These are phyloP conservation scores for Trapa bicornis DNA, from an alignment of 345 rosid species.

Conservation along the genomic window DNA sequence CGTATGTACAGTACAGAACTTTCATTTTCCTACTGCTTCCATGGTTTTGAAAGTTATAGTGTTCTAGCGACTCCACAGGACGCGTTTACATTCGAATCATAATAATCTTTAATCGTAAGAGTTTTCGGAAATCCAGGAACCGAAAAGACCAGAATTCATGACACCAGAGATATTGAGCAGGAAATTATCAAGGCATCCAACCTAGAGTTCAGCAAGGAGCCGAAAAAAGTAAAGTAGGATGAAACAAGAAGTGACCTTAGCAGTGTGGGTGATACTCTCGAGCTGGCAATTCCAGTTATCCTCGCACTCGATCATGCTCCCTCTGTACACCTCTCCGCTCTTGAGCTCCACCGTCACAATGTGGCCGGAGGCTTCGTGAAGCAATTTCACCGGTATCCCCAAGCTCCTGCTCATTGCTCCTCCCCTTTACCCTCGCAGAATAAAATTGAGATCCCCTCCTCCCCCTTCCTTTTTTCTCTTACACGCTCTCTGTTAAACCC, in stretches of 20 bases:
- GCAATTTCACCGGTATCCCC: slow-evolving; percentile 20
- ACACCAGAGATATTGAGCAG: neutral
- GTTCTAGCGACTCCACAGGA: neutral
- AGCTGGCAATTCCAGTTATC: slow-evolving; percentile 24
- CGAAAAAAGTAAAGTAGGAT: too few relatives aligned
- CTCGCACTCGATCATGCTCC: slow-evolving; percentile 20
- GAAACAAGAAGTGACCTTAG: slow-evolving; percentile 6
- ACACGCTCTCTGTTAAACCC: neutral
- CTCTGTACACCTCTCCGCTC: slow-evolving; percentile 20
- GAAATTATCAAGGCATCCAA: neutral
- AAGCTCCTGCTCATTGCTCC: slow-evolving; percentile 19
- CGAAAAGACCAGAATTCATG: neutral
- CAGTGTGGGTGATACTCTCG: slow-evolving; percentile 20
- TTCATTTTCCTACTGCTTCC: too few relatives aligned
- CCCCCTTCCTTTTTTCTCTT: neutral
- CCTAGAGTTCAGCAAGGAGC: neutral
- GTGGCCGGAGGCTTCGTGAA: slow-evolving; percentile 18
- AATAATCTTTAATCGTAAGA: neutral
- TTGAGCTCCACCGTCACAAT: slow-evolving; percentile 18
- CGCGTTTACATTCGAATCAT: neutral
- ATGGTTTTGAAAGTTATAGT: neutral
- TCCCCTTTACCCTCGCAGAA: too few relatives aligned
- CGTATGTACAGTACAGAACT: too few relatives aligned
- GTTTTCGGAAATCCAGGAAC: neutral
- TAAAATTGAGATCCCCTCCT: too few relatives aligned